A percentile compares a stretch with the other conserved stretches of the same genome.
phyloP scores from a whole-genome alignment of 352 stramenopile species.

The Globisporangium echinulatum region DNA sequence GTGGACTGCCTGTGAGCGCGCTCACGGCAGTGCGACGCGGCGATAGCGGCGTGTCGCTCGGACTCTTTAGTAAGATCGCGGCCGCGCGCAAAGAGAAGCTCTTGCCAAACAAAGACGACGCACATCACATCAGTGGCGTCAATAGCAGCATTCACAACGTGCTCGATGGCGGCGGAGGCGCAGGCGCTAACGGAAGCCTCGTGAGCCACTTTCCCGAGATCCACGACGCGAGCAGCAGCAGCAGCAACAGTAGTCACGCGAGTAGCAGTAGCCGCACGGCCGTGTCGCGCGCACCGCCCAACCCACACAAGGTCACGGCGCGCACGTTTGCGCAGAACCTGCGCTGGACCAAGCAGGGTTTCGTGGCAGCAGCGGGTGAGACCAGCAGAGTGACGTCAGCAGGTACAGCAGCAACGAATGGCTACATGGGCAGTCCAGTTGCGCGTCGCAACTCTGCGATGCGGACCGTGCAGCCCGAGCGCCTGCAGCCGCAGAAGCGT shows the following conservation, averaged over 20 bases:
- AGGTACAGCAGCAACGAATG: background rate
- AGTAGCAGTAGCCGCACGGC: background rate
- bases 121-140: background rate
- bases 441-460: conserved; percentile 5
- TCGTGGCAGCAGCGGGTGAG: conserved; percentile 15
- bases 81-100: conserved; percentile 66
- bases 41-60: conserved; percentile 45
- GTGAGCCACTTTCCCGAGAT: conserved; percentile 51
- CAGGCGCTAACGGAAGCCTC: background rate
- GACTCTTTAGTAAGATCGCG: conserved; percentile 72
- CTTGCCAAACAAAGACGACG: conserved; percentile 12
- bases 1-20: background rate
- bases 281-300: conserved; percentile 11
- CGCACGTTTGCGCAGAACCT: conserved; percentile 37
- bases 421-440: conserved; percentile 1
- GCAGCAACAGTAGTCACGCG: no score
- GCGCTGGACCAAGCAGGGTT: conserved; percentile 36
- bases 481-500: conserved; percentile 4
- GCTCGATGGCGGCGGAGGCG: background rate
- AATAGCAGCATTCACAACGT: conserved; percentile 2
- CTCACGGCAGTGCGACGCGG: background rate
- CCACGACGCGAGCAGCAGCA: conserved; percentile 16
- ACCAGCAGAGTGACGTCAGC: background rate
- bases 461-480: conserved; percentile 7
- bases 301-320: conserved; percentile 29